phyloP scores from a whole-genome alignment of 2,329 filamentous ascomycete genomes.

The Elsinoe arachidis region DNA sequence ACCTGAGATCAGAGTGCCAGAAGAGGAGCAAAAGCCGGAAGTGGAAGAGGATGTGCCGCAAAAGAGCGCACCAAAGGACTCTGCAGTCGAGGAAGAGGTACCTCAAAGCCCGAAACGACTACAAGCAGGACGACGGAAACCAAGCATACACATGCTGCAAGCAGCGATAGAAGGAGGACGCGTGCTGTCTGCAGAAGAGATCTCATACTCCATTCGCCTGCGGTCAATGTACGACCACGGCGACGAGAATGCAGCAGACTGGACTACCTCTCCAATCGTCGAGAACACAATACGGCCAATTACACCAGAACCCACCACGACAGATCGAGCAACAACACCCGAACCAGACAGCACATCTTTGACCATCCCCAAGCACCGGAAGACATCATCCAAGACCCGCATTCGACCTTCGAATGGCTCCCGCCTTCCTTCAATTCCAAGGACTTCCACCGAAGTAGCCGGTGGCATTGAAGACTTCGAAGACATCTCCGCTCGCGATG shows the following conservation, averaged over 20 bases:
- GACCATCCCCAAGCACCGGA: constrained; percentile 13
- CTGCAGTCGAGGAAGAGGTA: constrained; percentile 19
- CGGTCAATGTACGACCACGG: constrained; percentile 56
- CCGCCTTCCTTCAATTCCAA: constrained; percentile 31
- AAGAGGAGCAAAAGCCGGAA: constrained; percentile 3
- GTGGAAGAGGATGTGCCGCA: not conserved
- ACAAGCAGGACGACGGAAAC: constrained; percentile 25
- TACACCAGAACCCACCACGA: constrained; percentile 3
- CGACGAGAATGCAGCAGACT: constrained; percentile 45
- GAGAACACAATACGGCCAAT: constrained; percentile 1
- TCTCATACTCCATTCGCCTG: constrained; percentile 53
- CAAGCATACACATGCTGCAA: constrained; percentile 30
- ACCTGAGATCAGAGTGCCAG: not conserved
- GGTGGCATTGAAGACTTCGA: constrained; percentile 59
- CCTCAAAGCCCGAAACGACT: constrained; percentile 16
- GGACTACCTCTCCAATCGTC: constrained; percentile 21
- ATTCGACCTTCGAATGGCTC: constrained; percentile 1
- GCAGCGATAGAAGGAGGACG: constrained; percentile 31
- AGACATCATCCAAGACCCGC: not conserved
- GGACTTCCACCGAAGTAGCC: constrained; percentile 49
- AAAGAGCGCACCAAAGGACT: constrained; percentile 21
- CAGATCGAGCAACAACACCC: constrained; percentile 14
- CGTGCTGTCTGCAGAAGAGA: constrained; percentile 55
- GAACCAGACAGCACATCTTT: constrained; percentile 11
- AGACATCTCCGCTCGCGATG: constrained; percentile 49